Evolutionary conservation across 2,329 filamentous ascomycete genomes (phyloP), one percentile per base, ranked within the genome.

Genomic region (Tothia fuscella): DNA sequence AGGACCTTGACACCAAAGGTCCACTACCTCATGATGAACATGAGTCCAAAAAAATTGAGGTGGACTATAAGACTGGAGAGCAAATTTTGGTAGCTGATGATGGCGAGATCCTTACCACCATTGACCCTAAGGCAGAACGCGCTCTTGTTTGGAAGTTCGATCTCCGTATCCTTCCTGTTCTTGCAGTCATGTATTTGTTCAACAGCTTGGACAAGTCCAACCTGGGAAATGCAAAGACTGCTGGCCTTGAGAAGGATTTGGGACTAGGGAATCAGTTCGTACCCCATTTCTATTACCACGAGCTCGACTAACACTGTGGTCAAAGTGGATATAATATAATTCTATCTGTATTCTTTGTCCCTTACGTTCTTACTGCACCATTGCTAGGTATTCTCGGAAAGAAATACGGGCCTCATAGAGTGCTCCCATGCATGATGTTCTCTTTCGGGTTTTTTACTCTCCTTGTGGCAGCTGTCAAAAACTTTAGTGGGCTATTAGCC

Each of bases 261-360:
- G 56, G 72, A 24, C 78, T 86, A 59, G 67, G 67, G 32, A 56
- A 61, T 1, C 69, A 76, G n/a, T n/a, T n/a, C n/a, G n/a, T n/a
- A n/a, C n/a, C n/a, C n/a, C n/a, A n/a, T n/a, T n/a, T n/a, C n/a
- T n/a, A n/a, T n/a, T n/a, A n/a, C n/a, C n/a, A n/a, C n/a, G n/a
- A n/a, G n/a, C n/a, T n/a, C n/a, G n/a, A n/a, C n/a, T n/a, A n/a
- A n/a, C n/a, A n/a, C n/a, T n/a, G n/a, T n/a, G n/a, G n/a, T n/a
- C n/a, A n/a, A n/a, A n/a, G n/a, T 47, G 70, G 83, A 54, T 83
- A 85, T 61, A 84, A 83, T 54, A 68, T 76, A 21, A 70, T 84
- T 36, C 59, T 85, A 26, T 71, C 69, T 39, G 76, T 87, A 48
- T 87, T 87, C 65, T 87, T 82, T 58, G 67, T 86, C 5, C 81